phyloP scores from a whole-genome alignment of 2,329 filamentous ascomycete genomes.

The Fusarium abutilonis region DNA sequence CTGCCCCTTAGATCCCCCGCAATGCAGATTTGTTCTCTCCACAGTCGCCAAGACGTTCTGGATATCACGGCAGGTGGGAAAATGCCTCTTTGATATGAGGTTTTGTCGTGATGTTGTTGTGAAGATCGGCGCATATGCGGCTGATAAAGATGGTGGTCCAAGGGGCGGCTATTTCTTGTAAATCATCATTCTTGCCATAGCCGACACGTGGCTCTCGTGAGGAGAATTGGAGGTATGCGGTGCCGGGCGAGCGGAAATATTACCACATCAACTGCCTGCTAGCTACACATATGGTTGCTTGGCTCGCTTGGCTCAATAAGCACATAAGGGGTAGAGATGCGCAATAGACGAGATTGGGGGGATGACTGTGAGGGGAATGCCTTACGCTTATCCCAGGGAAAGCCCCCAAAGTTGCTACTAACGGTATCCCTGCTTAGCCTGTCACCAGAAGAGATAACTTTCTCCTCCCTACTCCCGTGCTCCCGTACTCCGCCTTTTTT shows the following conservation, averaged over 20 bases:
- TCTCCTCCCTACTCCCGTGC: constrained; percentile 6
- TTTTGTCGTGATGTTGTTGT: background rate
- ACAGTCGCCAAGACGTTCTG: constrained; percentile 24
- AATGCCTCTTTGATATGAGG: background rate
- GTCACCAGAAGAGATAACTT: background rate
- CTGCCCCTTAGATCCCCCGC: constrained; percentile 14
- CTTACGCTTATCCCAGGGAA: constrained; percentile 2
- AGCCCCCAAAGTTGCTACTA: constrained; percentile 1
- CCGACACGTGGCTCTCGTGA: constrained; percentile 14
- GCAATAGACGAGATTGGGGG: constrained; percentile 3
- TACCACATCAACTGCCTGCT: constrained; percentile 3
- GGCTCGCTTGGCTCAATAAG: constrained; percentile 10
- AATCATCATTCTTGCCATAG: background rate
- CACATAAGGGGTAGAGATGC: background rate
- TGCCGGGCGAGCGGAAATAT: constrained; percentile 23
- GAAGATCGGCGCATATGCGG: background rate
- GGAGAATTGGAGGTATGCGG: background rate
- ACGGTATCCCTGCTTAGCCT: background rate
- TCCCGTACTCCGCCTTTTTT: background rate
- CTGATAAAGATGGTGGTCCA: background rate
- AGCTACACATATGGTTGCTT: constrained; percentile 7
- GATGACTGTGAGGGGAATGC: background rate
- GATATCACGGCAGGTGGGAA: background rate
- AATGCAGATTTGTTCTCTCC: constrained; percentile 12
- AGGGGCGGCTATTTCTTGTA: constrained; percentile 14